Base-by-base conservation (phyloP, 768 basidiomycete species). In the Galerina marginata region DNA sequence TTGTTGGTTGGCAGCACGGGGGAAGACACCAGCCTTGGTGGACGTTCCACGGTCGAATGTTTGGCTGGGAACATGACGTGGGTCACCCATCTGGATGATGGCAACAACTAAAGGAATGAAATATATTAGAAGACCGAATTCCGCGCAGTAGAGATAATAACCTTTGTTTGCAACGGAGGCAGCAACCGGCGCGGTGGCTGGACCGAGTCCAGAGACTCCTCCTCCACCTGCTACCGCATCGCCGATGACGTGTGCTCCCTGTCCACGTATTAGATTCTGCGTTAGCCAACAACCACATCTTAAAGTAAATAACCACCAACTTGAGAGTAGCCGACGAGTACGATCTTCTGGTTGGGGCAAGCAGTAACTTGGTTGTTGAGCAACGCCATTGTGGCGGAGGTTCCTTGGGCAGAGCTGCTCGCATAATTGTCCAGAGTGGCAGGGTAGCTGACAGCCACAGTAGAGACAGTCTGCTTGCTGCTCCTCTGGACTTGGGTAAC, bases 191-290 rank as follows among this genome's bases (percentile, higher is more conserved):
- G 61, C 46, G 4, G 68, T 71, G 3, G 60, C 51, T 12, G 61
- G 38, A 12, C 70, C 70, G 6, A 71, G 57, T 4, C 65, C 64
- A 23, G 54, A 38, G 16, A 52, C 64, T 4, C 70, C 70, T 42
- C 69, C 69, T 2, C 69, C 69, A 44, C 69, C 69, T 1, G 69
- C 69, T 4, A 72, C 64, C 29, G 69, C 67, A 44, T 72, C 71
- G n/a, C 71, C 71, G 46, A 71, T 67, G 42, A 73, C 60, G 52
- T 73, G 72, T 1, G 70, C 72, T n/a, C 72, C 72, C 67, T 73
- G 29, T 33, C 2, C 5, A 33, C 7, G 25, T 2, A 42, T 5
- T 33, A 7, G 0, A 33, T 33, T 33, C 29, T 33, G 29, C 7
- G 29, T 33, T 7, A 33, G 29, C 29, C 29, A 33, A 33, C 29